Base-by-base conservation (phyloP, 2,329 filamentous ascomycete genomes). In the Penicillium olsonii region DNA sequence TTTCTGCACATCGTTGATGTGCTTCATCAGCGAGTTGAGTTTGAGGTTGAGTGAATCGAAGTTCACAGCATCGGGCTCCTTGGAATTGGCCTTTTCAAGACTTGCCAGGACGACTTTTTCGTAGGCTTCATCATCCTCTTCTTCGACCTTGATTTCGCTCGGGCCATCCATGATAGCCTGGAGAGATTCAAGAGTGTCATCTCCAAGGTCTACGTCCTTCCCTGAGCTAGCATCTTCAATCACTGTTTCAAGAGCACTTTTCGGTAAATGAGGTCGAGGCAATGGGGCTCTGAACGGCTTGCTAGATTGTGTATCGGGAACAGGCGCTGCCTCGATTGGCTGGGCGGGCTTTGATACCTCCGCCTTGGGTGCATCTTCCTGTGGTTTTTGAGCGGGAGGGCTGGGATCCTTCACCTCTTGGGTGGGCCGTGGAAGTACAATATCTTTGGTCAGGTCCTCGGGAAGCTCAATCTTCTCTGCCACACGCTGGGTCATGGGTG, bases 181-280 rank as follows among this genome's bases (percentile, higher is more conserved):
- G 15, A 77, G 68, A 15, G 72, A 76, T 43, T 75, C 71, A 35
- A 77, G 68, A 2, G 75, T 77, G 52, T 72, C 71, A 48, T 76
- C 74, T 11, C 74, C 72, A 5, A 75, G 54, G 11, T 67, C 64
- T 15, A 75, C 59, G 17, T 73, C 67, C 24, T 68, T 69, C 42
- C 71, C 63, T 2, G 68, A 66, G 50, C 65, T 74, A 18, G 64
- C 64, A 46, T 74, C 67, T 43, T 74, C 68, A 31, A 75, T 65
- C 19, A 75, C 67, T 2, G 68, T 68, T 47, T 73, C 71, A 15
- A 75, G 53, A 4, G 66, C 73, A 50, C 73, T 76, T 41, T 70
- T 70, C 15, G 73, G 73, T 22, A 74, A 52, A 38, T 71, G 66
- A 5, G 72, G 69, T 49, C 69, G 68, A 48, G 65, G 52, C 37